These are phyloP conservation scores for Berkeleyomyces rouxiae DNA, from an alignment of 2,329 filamentous ascomycete species.

Conservation along the genomic window DNA sequence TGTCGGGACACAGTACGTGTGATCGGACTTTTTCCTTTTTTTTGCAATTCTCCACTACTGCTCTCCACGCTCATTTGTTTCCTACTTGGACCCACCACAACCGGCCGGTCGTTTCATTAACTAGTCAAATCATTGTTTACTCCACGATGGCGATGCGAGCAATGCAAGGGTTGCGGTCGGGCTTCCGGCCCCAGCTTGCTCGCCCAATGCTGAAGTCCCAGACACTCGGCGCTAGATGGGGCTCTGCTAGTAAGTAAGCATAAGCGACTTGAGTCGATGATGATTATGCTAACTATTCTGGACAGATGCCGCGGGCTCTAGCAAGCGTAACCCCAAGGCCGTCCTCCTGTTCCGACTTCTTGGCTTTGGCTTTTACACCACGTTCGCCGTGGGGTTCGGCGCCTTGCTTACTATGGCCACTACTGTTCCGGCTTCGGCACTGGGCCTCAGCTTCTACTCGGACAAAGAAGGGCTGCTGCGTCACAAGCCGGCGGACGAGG, in stretches of 20 bases:
- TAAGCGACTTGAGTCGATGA: background rate
- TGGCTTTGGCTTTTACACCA: constrained; percentile 7
- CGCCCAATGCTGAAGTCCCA: background rate
- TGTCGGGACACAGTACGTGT: background rate
- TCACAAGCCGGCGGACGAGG: constrained; percentile 42
- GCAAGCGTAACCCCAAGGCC: constrained; percentile 5
- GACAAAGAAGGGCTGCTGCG: constrained; percentile 58
- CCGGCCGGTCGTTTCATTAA: background rate
- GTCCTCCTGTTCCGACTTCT: constrained; percentile 3
- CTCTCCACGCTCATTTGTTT: background rate
- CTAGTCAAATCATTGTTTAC: background rate
- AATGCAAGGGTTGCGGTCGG: background rate
- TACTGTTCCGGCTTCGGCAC: constrained; percentile 12
- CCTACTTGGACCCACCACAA: background rate
- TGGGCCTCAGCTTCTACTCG: constrained; percentile 21
- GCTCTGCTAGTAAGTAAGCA: constrained; percentile 6
- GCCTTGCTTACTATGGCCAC: constrained; percentile 10
- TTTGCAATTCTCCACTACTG: background rate
- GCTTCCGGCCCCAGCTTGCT: background rate
- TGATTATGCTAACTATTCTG: background rate
- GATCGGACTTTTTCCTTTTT: background rate
- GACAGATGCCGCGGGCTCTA: background rate
- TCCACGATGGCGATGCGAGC: constrained; percentile 1
- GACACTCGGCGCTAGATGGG: constrained; percentile 1
- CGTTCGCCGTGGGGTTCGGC: constrained; percentile 6